Evolutionary conservation across 2,329 filamentous ascomycete species (phyloP).

Genomic region (Fusarium robinianum): DNA sequence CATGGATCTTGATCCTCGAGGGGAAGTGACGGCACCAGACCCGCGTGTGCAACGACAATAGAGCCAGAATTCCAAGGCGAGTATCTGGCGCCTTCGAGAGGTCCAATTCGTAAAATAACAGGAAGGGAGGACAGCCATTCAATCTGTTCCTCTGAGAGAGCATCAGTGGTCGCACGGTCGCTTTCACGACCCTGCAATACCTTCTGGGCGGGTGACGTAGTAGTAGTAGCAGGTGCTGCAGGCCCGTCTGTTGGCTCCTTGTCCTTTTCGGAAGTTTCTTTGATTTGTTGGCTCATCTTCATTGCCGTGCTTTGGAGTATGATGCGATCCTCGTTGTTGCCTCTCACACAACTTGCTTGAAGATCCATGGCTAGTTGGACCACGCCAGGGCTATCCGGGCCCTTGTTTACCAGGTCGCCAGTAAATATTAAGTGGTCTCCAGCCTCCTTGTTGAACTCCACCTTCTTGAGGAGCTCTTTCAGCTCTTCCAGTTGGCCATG

Average conservation of each 20-base stretch:
- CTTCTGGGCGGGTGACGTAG: slow-evolving; percentile 15
- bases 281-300: slow-evolving; percentile 7
- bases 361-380: slow-evolving; percentile 72
- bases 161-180: slow-evolving; percentile 23
- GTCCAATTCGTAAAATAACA: slow-evolving; percentile 21
- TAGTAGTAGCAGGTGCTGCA: background rate
- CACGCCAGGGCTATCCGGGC: slow-evolving; percentile 77
- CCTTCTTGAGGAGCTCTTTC: slow-evolving; percentile 64
- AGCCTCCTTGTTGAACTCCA: slow-evolving; percentile 57
- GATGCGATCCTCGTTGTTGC: slow-evolving; percentile 85
- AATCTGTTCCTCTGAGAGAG: slow-evolving; percentile 14
- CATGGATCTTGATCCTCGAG: slow-evolving; percentile 72
- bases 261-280: too few relatives aligned
- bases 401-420: slow-evolving; percentile 81
- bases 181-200: slow-evolving; percentile 21
- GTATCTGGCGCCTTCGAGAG: background rate
- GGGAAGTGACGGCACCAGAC: slow-evolving; percentile 72
- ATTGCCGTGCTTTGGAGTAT: slow-evolving; percentile 53
- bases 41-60: slow-evolving; percentile 73
- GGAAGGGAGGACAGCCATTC: slow-evolving; percentile 22
- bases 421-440: slow-evolving; percentile 72
- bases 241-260: background rate
- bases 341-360: slow-evolving; percentile 75
- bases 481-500: slow-evolving; percentile 77
- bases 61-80: slow-evolving; percentile 27